These are phyloP conservation scores for Suhomyces chickasaworum DNA, from an alignment of 1,139 yeast species.

Conservation along the genomic window DNA sequence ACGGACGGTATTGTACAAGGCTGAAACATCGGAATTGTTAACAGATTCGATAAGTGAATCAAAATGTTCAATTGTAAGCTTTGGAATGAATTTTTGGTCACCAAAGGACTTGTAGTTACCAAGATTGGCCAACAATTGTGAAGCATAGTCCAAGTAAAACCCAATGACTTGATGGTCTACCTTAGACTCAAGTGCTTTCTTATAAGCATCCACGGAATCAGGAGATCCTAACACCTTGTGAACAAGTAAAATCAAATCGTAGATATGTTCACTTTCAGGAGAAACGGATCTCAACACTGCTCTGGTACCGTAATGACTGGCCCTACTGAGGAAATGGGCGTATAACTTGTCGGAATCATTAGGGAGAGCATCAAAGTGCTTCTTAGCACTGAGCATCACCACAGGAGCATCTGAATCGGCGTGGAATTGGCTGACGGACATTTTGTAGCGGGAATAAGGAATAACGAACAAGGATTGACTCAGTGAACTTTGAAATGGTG, in stretches of 20 bases:
- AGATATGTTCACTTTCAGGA: conserved; percentile 75
- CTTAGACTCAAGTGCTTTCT: conserved; percentile 23
- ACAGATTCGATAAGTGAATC: conserved; percentile 48
- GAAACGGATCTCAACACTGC: conserved; percentile 83
- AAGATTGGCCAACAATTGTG: conserved; percentile 76
- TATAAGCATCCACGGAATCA: conserved; percentile 43
- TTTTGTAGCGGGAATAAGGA: not conserved
- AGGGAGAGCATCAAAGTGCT: conserved; percentile 45
- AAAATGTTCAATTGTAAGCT: conserved; percentile 51
- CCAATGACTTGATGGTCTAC: conserved; percentile 32
- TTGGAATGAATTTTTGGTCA: conserved; percentile 81
- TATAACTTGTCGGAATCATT: conserved; percentile 49
- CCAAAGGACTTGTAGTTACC: conserved; percentile 93
- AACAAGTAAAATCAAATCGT: conserved; percentile 62
- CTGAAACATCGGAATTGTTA: conserved; percentile 34
- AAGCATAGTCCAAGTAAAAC: conserved; percentile 70
- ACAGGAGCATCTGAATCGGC: conserved; percentile 52
- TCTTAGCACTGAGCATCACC: conserved; percentile 44
- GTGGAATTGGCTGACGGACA: conserved; percentile 9
- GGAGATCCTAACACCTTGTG: conserved; percentile 57
- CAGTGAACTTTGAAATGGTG: not conserved
- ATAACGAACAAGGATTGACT: too few species aligned
- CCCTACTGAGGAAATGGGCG: conserved; percentile 81
- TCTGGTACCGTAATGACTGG: conserved; percentile 80
- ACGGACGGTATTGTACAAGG: conserved; percentile 47